phyloP scores from a whole-genome alignment of 768 basidiomycete genomes.

The Boletus subcaerulescens region DNA sequence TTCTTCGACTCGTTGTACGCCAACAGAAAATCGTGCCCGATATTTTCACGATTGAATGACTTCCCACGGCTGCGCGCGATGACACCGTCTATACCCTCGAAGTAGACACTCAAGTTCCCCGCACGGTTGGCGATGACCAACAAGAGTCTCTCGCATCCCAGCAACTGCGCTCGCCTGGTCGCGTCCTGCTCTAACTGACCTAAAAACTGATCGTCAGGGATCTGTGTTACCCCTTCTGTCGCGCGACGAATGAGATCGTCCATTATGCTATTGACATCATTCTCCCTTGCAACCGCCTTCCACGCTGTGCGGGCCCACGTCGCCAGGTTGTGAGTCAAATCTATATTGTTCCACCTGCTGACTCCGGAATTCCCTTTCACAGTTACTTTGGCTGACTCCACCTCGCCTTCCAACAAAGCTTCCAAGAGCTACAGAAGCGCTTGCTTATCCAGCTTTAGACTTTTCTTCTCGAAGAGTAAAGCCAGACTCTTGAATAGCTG shows the following conservation, averaged over 20 bases:
- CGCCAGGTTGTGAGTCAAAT: not conserved
- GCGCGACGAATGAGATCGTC: not conserved
- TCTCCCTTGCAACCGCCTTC: not conserved
- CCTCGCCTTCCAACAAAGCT: constrained; percentile 4
- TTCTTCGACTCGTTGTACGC: too few relatives aligned
- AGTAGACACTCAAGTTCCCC: too few relatives aligned
- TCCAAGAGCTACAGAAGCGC: not conserved
- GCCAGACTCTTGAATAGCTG: constrained; percentile 7
- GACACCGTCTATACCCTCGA: too few relatives aligned
- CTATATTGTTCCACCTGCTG: too few relatives aligned
- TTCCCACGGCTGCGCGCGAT: too few relatives aligned
- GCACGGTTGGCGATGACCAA: too few relatives aligned
- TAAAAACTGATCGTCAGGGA: not conserved
- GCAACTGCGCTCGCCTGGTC: too few relatives aligned
- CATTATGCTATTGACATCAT: not conserved
- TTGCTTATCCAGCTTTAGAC: not conserved
- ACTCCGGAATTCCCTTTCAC: not conserved
- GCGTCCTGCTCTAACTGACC: not conserved
- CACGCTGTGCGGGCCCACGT: too few relatives aligned
- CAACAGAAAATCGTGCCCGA: too few relatives aligned
- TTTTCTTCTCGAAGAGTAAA: not conserved
- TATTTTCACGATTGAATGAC: too few relatives aligned
- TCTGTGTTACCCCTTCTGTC: too few relatives aligned
- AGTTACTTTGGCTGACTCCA: constrained; percentile 3
- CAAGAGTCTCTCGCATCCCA: too few relatives aligned